phyloP scores from a whole-genome alignment of 2,329 filamentous ascomycete species.

The Magnaporthiopsis rhizophila region DNA sequence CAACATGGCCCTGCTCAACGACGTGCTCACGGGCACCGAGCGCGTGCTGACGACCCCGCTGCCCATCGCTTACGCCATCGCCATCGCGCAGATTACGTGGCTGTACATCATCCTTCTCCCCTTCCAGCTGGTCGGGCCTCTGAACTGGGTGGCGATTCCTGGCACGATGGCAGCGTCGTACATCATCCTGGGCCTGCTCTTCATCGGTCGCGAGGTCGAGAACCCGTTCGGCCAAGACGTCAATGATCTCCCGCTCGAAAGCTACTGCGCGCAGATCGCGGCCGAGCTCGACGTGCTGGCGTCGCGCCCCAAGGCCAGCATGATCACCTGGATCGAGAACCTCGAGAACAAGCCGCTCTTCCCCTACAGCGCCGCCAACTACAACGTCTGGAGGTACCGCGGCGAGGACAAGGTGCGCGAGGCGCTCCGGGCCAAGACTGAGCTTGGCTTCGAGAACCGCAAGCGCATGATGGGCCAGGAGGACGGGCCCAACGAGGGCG shows the following conservation, averaged over 20 bases:
- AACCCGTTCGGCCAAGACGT: constrained; percentile 64
- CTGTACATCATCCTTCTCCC: constrained; percentile 65
- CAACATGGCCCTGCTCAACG: constrained; percentile 50
- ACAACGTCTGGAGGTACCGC: constrained; percentile 38
- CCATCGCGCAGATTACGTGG: constrained; percentile 71
- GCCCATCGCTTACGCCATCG: constrained; percentile 66
- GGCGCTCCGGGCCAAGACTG: constrained; percentile 29
- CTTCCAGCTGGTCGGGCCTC: constrained; percentile 56
- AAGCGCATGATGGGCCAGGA: constrained; percentile 16
- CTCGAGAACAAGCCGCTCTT: constrained; percentile 30
- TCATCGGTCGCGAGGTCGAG: constrained; percentile 61
- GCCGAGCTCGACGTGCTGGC: constrained; percentile 58
- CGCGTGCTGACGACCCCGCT: constrained; percentile 65
- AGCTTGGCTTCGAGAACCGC: constrained; percentile 21
- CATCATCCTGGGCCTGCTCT: constrained; percentile 62
- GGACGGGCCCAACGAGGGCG: constrained; percentile 7
- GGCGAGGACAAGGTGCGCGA: constrained; percentile 37
- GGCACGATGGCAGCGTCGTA: constrained; percentile 58
- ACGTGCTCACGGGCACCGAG: constrained; percentile 59
- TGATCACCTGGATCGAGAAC: constrained; percentile 38
- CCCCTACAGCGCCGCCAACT: constrained; percentile 36
- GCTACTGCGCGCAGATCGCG: constrained; percentile 57
- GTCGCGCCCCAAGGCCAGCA: constrained; percentile 40
- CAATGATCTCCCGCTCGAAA: constrained; percentile 58
- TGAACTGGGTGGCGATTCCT: constrained; percentile 65